Evolutionary conservation across 2,329 filamentous ascomycete species (phyloP).

Genomic region (Neoscytalidium dimidiatum): DNA sequence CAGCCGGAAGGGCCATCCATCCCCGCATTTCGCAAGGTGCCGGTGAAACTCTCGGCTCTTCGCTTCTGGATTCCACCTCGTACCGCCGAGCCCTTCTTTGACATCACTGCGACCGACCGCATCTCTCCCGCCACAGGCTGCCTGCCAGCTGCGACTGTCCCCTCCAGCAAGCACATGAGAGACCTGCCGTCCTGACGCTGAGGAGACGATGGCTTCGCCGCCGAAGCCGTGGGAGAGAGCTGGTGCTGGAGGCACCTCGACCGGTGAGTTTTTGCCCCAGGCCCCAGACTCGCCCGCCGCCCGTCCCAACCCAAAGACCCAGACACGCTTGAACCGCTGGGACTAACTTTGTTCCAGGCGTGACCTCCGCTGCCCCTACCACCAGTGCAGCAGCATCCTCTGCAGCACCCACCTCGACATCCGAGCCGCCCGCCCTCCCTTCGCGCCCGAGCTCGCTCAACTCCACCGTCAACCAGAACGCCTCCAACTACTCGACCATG

Average conservation of each 20-base stretch:
- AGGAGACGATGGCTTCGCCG: slow-evolving; percentile 67
- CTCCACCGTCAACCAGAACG: slow-evolving; percentile 82
- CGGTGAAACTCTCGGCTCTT: slow-evolving; percentile 8
- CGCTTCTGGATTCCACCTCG: neutral
- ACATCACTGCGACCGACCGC: slow-evolving; percentile 19
- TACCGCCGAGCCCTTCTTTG: slow-evolving; percentile 12
- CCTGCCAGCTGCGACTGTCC: neutral
- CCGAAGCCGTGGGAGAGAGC: slow-evolving; percentile 96
- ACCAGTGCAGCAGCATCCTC: slow-evolving; percentile 43
- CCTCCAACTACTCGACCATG: slow-evolving; percentile 74
- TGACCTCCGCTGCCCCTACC: slow-evolving; percentile 43
- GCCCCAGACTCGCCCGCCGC: neutral
- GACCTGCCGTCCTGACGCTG: slow-evolving; percentile 26
- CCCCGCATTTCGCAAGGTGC: slow-evolving; percentile 9
- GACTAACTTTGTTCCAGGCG: slow-evolving; percentile 17
- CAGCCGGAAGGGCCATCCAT: slow-evolving; percentile 1
- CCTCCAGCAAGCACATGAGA: slow-evolving; percentile 22
- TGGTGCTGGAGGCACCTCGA: slow-evolving; percentile 53
- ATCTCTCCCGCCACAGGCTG: neutral
- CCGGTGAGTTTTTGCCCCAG: slow-evolving; percentile 15
- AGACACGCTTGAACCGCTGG: neutral
- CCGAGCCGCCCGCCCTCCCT: slow-evolving; percentile 69
- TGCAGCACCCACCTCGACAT: slow-evolving; percentile 40
- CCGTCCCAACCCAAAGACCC: neutral
- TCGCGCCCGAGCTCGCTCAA: slow-evolving; percentile 77